Evolutionary conservation across 805 yeast species (phyloP).

Genomic region (Ogataea thermomethanolica): DNA sequence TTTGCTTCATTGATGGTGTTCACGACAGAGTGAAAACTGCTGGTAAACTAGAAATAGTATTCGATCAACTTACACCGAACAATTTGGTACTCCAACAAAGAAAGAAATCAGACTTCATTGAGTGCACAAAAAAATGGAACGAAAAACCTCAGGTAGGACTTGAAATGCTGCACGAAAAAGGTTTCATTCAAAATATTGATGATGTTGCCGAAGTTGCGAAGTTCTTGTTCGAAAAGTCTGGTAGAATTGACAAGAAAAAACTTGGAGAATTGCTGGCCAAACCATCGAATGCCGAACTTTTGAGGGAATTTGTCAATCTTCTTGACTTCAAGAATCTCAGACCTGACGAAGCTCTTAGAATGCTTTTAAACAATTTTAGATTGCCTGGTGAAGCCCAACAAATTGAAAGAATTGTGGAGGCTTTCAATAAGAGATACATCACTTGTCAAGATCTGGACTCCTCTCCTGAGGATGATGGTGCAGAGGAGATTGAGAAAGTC

Average conservation of each 20-base stretch:
- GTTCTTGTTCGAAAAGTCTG: constrained; percentile 75
- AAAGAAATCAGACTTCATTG: constrained; percentile 70
- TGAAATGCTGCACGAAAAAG: constrained; percentile 55
- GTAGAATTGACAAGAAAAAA: constrained; percentile 79
- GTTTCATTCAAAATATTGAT: constrained; percentile 49
- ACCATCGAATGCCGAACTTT: constrained; percentile 56
- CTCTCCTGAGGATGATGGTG: constrained; percentile 13
- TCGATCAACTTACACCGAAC: constrained; percentile 21
- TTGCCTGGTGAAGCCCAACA: constrained; percentile 97
- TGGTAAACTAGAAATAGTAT: constrained; percentile 23
- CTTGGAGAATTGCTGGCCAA: constrained; percentile 86
- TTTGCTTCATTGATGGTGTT: constrained; percentile 64
- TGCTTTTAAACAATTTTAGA: constrained; percentile 77
- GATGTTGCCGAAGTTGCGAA: constrained; percentile 63
- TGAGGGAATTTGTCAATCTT: constrained; percentile 59
- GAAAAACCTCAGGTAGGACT: constrained; percentile 76
- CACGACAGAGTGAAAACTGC: constrained; percentile 45
- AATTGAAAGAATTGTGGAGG: constrained; percentile 87
- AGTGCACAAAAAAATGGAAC: constrained; percentile 74
- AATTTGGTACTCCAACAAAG: constrained; percentile 41
- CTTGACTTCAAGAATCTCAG: constrained; percentile 77
- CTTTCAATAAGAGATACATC: constrained; percentile 79
- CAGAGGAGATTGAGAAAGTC: constrained; percentile 39
- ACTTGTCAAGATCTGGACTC: constrained; percentile 38
- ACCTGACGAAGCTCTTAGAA: constrained; percentile 90